Evolutionary conservation across 2,329 filamentous ascomycete species (phyloP), one percentile per base, ranked within the genome.

Genomic region (Fusarium chaquense): DNA sequence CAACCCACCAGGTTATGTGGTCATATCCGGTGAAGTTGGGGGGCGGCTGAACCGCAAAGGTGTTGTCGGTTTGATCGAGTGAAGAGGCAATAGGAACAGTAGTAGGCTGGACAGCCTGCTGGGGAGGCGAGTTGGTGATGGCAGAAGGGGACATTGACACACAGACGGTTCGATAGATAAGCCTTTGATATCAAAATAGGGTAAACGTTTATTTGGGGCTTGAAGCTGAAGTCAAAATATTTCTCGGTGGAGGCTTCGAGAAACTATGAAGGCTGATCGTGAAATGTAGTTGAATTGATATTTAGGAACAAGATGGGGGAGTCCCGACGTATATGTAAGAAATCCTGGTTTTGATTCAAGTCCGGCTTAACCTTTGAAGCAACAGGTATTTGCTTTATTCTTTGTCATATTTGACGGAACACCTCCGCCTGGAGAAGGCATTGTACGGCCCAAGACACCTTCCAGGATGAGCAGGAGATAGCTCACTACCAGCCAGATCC

Each of bases 1-100:
- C 94, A 32, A 98, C 95, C 84, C 93, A 97, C 94, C 94, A 98
- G 73, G 93, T 94, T 59, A 97, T 88, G 81, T 97, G 93, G 81
- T 97, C 93, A 79, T 97, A 98, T 77, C 93, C 94, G 65, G 89
- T 88, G 83, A 97, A 94, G 77, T 85, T 86, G 74, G 80, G 66
- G 74, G 82, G 73, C 73, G 84, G 81, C 74, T 86, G 84, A 47
- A 88, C 82, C 65, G 85, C 84, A 74, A 83, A 86, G 44, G 53
- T 61, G 74, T 83, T 83, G 74, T 86, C 86, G 62, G 79, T 77
- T 44, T 77, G 75, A 41, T 77, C 73, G 57, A 79, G 76, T 45
- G 81, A 76, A 55, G 71, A 47, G 62, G 47, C 59, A 52, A 61
- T 52, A 45, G 81, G 70, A 59, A 69, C 26, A 53, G 81, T 65